These are phyloP conservation scores for Naumovozyma castellii DNA, from an alignment of 805 yeast species.

Conservation along the genomic window DNA sequence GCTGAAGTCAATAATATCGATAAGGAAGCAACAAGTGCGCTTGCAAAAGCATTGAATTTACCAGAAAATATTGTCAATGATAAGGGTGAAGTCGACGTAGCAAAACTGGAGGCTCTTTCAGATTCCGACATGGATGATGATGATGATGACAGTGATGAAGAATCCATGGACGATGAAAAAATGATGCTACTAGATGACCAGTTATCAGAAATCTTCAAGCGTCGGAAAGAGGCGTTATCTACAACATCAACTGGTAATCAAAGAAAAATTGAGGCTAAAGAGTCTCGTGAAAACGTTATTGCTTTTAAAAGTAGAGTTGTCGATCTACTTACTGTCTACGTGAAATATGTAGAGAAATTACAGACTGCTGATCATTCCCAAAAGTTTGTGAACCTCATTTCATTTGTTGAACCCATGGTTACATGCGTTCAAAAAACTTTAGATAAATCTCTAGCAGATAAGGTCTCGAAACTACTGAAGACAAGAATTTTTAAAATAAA, in stretches of 20 bases:
- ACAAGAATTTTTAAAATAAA: slow-evolving; percentile 45
- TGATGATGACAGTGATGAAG: slow-evolving; percentile 53
- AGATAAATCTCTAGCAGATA: slow-evolving; percentile 61
- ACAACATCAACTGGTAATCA: slow-evolving; percentile 50
- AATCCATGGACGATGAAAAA: slow-evolving; percentile 90
- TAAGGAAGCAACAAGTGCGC: slow-evolving; percentile 47
- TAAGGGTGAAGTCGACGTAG: slow-evolving; percentile 37
- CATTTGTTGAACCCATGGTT: slow-evolving; percentile 47
- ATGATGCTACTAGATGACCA: slow-evolving; percentile 92
- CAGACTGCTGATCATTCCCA: slow-evolving; percentile 1
- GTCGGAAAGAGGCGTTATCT: slow-evolving; percentile 60
- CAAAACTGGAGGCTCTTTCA: slow-evolving; percentile 37
- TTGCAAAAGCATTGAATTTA: slow-evolving; percentile 64
- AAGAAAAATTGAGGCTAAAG: slow-evolving; percentile 61
- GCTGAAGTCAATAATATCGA: slow-evolving; percentile 41
- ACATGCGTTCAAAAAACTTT: slow-evolving; percentile 54
- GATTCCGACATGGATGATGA: slow-evolving; percentile 35
- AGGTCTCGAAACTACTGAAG: slow-evolving; percentile 65
- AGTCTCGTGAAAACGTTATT: slow-evolving; percentile 71
- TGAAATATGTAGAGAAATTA: slow-evolving; percentile 34
- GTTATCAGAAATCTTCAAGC: slow-evolving; percentile 72
- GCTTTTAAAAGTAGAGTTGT: slow-evolving; percentile 70
- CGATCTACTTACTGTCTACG: slow-evolving; percentile 63
- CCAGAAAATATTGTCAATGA: slow-evolving; percentile 39
- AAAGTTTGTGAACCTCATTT: slow-evolving; percentile 25